Base-by-base conservation (phyloP, 2,329 filamentous ascomycete species). In the Ophiosphaerella herpotricha region DNA sequence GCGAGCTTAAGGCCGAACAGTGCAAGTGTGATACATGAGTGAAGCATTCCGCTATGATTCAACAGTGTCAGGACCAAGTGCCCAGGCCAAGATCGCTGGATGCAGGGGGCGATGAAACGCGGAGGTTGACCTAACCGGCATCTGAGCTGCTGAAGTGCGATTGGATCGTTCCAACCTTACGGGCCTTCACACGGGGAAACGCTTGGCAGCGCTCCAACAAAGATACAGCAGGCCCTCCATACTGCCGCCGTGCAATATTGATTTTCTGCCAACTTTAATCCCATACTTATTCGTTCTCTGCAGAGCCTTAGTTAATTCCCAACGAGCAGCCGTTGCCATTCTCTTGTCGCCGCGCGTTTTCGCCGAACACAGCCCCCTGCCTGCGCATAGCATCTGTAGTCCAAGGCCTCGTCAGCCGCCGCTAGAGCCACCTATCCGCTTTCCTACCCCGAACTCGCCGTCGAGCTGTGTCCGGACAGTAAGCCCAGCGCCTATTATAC, bases 351-450 rank as follows among this genome's bases (percentile, higher is more conserved):
- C 13, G 18, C 18, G 18, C 18, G 18, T 42, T 38, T 29, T 36
- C 43, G 40, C 26, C 4, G 26, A 8, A 34, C 37, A 45, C 34
- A 32, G 40, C 42, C 45, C 44, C 48, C 42, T 35, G 40, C 31
- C 29, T 26, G 36, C 32, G n/a, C 42, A 59, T 40, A 57, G 51
- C 48, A 50, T 52, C 34, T 8, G 26, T 29, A 11, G 18, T 29
- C 11, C 53, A 34, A 47, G 50, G 56, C 54, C 60, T 63, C 57
- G 64, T 68, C 55, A 68, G 65, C 65, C 50, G 57, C 50, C 58
- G 61, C 53, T 54, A 43, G 43, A 54, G 66, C 64, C 62, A 66
- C 63, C 58, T 66, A 64, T 58, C 52, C 47, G 18, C 18, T 21
- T 21, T 21, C 18, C 18, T 21, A 21, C 18, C 18, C 18, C 18